Conservation (phyloP, 2,329 filamentous ascomycete genomes). For the Stachybotrys echinatus region DNA sequence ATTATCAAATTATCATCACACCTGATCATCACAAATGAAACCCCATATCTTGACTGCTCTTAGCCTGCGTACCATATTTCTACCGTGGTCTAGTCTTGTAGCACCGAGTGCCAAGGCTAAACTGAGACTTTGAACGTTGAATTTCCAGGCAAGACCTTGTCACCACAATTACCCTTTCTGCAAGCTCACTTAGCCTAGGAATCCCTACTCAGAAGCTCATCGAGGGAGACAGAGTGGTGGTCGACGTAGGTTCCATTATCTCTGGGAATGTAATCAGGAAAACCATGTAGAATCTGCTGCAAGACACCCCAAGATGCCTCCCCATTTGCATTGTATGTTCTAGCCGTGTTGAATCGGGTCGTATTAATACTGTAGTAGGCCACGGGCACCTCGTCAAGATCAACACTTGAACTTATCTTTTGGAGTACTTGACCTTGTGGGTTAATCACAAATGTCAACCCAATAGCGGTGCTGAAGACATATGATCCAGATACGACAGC, state of each 20-base stretch:
- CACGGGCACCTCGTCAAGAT: neutral
- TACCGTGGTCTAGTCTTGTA: too few species aligned
- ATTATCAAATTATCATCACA: too few species aligned
- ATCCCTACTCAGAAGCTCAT: too few species aligned
- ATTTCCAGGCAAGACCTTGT: too few species aligned
- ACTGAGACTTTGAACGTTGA: too few species aligned
- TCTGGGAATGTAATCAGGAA: neutral
- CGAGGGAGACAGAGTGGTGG: too few species aligned
- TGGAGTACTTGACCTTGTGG: neutral
- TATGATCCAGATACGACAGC: neutral
- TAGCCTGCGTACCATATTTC: too few species aligned
- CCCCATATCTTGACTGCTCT: too few species aligned
- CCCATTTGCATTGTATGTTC: neutral
- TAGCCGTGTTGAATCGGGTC: neutral
- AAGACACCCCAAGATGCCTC: neutral
- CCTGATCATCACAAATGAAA: too few species aligned
- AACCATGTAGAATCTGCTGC: neutral
- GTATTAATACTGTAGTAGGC: neutral
- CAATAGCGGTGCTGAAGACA: neutral
- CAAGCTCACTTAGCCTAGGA: too few species aligned
- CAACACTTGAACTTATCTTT: neutral
- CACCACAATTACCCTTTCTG: too few species aligned
- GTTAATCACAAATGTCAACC: neutral
- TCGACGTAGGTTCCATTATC: slow-evolving; percentile 2
- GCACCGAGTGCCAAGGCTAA: too few species aligned